Evolutionary conservation across 2,329 filamentous ascomycete genomes (phyloP).

Genomic region (Cercospora citrullina): DNA sequence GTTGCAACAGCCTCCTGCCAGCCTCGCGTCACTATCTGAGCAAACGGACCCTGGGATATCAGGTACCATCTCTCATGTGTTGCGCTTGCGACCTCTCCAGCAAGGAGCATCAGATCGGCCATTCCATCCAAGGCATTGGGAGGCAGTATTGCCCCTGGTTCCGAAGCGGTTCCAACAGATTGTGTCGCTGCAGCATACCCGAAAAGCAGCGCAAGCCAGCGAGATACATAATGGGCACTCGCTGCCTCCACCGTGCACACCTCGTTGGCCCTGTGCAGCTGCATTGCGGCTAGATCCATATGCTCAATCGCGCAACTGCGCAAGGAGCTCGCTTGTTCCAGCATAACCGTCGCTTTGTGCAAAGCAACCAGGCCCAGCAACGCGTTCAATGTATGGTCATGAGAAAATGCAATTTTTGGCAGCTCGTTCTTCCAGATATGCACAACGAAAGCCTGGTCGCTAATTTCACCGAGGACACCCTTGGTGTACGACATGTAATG

Average conservation of each 20-base stretch:
- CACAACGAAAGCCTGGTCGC: constrained; percentile 24
- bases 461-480: constrained; percentile 30
- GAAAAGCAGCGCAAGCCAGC: constrained; percentile 35
- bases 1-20: constrained; percentile 25
- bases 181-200: constrained; percentile 23
- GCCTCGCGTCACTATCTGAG: constrained; percentile 32
- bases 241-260: constrained; percentile 31
- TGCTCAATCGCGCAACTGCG: constrained; percentile 35
- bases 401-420: constrained; percentile 32
- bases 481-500: constrained; percentile 32
- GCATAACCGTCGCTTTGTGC: constrained; percentile 33
- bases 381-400: constrained; percentile 35
- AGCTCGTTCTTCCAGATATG: constrained; percentile 34
- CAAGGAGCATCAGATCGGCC: constrained; percentile 33
- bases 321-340: constrained; percentile 27
- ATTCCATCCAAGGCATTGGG: constrained; percentile 34
- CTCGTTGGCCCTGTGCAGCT: constrained; percentile 27
- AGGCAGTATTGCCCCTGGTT: constrained; percentile 22
- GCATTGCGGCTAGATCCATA: constrained; percentile 34
- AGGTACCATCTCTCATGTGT: constrained; percentile 33
- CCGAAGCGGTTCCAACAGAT: background rate
- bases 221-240: constrained; percentile 34
- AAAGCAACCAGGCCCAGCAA: constrained; percentile 36
- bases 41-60: constrained; percentile 35
- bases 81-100: constrained; percentile 32